These are phyloP conservation scores for Phytopythium chamaehyphon DNA, from an alignment of 352 stramenopile genomes.

Conservation along the genomic window DNA sequence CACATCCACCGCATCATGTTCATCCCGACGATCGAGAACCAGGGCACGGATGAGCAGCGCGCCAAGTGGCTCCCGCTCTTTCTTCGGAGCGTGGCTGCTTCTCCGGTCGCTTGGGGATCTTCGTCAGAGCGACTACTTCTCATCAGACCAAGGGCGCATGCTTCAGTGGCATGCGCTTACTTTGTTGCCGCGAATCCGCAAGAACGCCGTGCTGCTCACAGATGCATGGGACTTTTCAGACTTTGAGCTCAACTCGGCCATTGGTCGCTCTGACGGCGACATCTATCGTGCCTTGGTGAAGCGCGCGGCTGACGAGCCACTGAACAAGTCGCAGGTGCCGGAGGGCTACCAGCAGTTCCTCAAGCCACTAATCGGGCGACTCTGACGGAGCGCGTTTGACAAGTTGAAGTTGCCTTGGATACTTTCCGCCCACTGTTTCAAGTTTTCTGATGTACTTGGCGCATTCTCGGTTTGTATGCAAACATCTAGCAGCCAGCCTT, in stretches of 20 bases:
- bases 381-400: too few species aligned
- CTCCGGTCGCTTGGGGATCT: conserved; percentile 37
- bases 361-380: conserved; percentile 9
- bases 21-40: conserved; percentile 58
- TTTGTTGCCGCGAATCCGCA: conserved; percentile 28
- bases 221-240: conserved; percentile 43
- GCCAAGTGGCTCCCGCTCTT: conserved; percentile 51
- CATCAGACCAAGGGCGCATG: conserved; percentile 26
- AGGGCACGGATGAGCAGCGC: conserved; percentile 55
- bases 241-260: conserved; percentile 57
- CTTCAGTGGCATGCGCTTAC: conserved; percentile 23
- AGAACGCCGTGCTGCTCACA: conserved; percentile 39
- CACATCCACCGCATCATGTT: conserved; percentile 53
- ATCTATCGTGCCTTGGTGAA: conserved; percentile 48
- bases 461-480: too few species aligned
- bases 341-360: conserved; percentile 42
- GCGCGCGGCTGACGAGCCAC: conserved; percentile 25
- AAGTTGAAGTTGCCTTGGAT: too few species aligned
- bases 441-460: too few species aligned
- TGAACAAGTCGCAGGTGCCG: conserved; percentile 36
- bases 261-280: conserved; percentile 48
- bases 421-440: too few species aligned
- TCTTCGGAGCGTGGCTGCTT: conserved; percentile 41
- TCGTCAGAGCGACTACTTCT: conserved; percentile 42
- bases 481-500: too few species aligned